These are phyloP conservation scores for Alternaria burnsii DNA, from an alignment of 2,329 filamentous ascomycete genomes.

Conservation along the genomic window DNA sequence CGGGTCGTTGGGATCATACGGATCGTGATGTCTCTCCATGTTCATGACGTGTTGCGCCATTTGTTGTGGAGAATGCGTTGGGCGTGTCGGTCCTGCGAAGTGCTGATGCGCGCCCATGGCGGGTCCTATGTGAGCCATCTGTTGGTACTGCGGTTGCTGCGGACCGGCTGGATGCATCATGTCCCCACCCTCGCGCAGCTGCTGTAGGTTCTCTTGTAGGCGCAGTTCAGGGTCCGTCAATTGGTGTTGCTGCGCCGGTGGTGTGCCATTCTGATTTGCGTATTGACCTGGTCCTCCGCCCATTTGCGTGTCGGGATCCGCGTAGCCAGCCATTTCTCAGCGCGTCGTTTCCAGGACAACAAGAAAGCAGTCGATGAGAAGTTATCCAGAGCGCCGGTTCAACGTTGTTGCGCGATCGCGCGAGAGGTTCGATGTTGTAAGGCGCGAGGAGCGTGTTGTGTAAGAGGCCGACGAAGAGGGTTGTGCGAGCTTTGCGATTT, in stretches of 20 bases:
- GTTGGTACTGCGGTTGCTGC: constrained; percentile 41
- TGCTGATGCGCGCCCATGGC: constrained; percentile 45
- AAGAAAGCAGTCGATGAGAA: neutral
- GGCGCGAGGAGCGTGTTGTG: constrained; percentile 29
- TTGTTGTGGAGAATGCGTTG: constrained; percentile 50
- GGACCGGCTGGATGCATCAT: constrained; percentile 41
- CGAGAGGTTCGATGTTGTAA: constrained; percentile 29
- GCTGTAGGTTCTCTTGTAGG: constrained; percentile 47
- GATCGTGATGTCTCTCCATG: constrained; percentile 45
- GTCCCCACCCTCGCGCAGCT: constrained; percentile 43
- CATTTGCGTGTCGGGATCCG: constrained; percentile 47
- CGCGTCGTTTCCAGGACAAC: constrained; percentile 26
- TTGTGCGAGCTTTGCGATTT: constrained; percentile 45
- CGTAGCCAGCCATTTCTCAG: constrained; percentile 43
- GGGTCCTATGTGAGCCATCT: constrained; percentile 38
- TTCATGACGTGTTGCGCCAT: constrained; percentile 53
- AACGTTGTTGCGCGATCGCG: constrained; percentile 27
- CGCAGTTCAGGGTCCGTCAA: constrained; percentile 45
- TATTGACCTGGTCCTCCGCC: constrained; percentile 46
- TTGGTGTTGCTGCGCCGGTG: constrained; percentile 44
- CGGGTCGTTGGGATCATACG: constrained; percentile 47
- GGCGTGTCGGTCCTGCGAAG: constrained; percentile 46
- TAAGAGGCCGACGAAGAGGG: constrained; percentile 35
- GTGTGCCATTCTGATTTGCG: constrained; percentile 47
- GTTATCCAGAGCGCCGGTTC: constrained; percentile 5